A percentile compares a stretch with the other conserved stretches of the same genome.
These are phyloP conservation scores for Komagataella phaffii DNA, from an alignment of 805 yeast species.

Conservation along the genomic window DNA sequence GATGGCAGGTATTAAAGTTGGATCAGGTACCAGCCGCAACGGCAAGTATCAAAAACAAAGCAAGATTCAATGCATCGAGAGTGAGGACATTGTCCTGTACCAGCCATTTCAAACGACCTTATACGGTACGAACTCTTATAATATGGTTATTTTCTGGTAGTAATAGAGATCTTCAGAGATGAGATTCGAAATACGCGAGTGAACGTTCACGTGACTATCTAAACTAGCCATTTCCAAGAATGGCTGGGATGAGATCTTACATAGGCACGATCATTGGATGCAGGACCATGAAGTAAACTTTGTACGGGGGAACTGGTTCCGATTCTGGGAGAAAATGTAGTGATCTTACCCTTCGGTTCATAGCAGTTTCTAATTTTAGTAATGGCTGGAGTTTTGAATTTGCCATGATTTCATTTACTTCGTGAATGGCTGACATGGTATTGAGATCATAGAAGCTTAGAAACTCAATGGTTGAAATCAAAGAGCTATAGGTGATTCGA, in stretches of 20 bases:
- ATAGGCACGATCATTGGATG: neutral
- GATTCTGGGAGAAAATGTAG: neutral
- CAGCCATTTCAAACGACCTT: neutral
- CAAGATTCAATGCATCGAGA: neutral
- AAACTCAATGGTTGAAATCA: too few relatives aligned
- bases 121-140: too few relatives aligned
- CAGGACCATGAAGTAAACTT: neutral
- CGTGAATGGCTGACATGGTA: neutral
- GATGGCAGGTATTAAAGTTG: neutral
- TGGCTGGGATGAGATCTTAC: neutral
- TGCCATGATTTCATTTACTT: too few relatives aligned
- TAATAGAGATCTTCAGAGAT: too few relatives aligned
- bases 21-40: neutral
- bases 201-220: neutral
- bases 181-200: neutral
- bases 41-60: neutral
- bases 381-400: neutral
- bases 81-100: neutral
- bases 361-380: neutral
- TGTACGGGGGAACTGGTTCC: neutral
- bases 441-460: neutral
- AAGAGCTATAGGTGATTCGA: neutral
- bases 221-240: neutral
- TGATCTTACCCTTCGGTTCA: neutral
- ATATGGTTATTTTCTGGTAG: neutral